Conservation (phyloP, 2,329 filamentous ascomycete genomes). For the Fonsecaea monophora region DNA sequence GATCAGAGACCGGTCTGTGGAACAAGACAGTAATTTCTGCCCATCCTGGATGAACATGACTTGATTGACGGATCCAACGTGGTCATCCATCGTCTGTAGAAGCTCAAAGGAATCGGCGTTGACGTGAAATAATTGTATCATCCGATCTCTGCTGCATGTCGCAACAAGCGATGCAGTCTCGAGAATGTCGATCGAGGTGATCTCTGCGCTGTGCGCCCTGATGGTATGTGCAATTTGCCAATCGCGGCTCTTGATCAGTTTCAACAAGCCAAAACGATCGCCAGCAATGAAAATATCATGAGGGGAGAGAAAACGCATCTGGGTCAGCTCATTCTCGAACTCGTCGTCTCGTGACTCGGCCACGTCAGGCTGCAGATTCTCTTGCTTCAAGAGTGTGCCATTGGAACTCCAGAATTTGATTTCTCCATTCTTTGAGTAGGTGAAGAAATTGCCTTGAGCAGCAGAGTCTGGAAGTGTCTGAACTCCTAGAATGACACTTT, state of each 20-base stretch:
- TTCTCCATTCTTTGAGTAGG: slow-evolving; percentile 82
- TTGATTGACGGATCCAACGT: slow-evolving; percentile 82
- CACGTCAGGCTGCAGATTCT: slow-evolving; percentile 74
- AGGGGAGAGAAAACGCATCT: slow-evolving; percentile 64
- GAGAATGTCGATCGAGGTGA: slow-evolving; percentile 79
- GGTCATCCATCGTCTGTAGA: slow-evolving; percentile 90
- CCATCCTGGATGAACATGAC: slow-evolving; percentile 77
- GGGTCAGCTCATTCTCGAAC: slow-evolving; percentile 64
- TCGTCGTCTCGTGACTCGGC: slow-evolving; percentile 52
- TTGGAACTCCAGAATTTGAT: slow-evolving; percentile 82
- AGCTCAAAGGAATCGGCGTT: slow-evolving; percentile 70
- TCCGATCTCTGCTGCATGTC: slow-evolving; percentile 85
- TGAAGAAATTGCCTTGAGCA: slow-evolving; percentile 75
- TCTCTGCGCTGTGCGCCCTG: slow-evolving; percentile 85
- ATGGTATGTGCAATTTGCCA: slow-evolving; percentile 71
- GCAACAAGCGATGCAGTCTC: slow-evolving; percentile 72
- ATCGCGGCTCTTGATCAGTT: slow-evolving; percentile 54
- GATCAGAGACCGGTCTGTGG: slow-evolving; percentile 84
- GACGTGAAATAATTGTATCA: slow-evolving; percentile 83
- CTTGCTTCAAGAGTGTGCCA: slow-evolving; percentile 69
- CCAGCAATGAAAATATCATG: slow-evolving; percentile 77
- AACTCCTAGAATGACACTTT: slow-evolving; percentile 72
- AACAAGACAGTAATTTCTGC: slow-evolving; percentile 78
- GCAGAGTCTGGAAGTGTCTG: slow-evolving; percentile 68
- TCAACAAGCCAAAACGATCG: slow-evolving; percentile 82